Evolutionary conservation across 2,329 filamentous ascomycete species (phyloP), one percentile per base, ranked within the genome.

Genomic region (Epichloe brachyelytri): DNA sequence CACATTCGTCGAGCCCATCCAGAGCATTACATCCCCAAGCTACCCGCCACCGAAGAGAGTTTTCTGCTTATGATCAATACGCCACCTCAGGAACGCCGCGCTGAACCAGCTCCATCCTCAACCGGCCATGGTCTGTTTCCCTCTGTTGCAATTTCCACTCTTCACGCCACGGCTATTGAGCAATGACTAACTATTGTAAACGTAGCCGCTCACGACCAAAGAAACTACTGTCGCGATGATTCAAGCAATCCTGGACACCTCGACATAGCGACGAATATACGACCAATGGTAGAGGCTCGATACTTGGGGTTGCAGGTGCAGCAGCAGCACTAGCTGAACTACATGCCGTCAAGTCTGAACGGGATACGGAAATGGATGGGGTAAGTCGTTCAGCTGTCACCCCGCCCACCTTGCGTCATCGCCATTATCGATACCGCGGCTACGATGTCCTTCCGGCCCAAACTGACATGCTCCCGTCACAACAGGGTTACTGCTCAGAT

Each of bases 1-100:
- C 93, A 98, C 66, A 97, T 98, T 63, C 88, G 93, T 62, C 85
- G 93, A 68, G 91, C 93, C 59, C 93, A 98, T 68, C 91, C 91
- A 55, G 89, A 95, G 68, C 86, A 96, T 68, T 97, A 97, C 72
- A 95, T 98, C 61, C 84, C 93, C 47, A 96, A 97, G 79, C 85
- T 97, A 61, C 91, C 93, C 59, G 93, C 93, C 46, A 98, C 91
- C 60, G 91, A 96, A 70, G 91, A 97, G 72, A 96, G 89, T 82
- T 96, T 98, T 71, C 75, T 86, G 63, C 77, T 95, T 67, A 97
- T 97, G 93, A 88, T 97, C 68, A 94, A 83, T 68, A 89, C 88
- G 58, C 85, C 88, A 56, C 90, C 87, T 11, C 83, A 84, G 55
- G 83, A 88, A 66, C 79, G 79, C 62, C 79, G 77, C 55, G 56